Percentiles rank a stretch among this genome's conserved stretches.
phyloP scores from a whole-genome alignment of 1,284 basidiomycete species.

The Ganoderma meredithae region DNA sequence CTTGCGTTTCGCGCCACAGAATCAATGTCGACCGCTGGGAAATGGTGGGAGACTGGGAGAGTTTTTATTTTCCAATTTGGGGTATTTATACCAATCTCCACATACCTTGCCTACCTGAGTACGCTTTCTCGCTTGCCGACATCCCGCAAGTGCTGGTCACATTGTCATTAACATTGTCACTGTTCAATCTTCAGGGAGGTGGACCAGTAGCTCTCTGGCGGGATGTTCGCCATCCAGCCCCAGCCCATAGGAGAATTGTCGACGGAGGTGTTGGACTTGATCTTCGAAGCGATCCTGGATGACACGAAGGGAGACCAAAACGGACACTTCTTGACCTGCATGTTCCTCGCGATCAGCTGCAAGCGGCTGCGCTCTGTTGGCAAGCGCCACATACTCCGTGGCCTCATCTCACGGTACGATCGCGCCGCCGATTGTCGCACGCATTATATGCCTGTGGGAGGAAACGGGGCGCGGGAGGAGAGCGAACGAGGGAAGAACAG shows the following conservation, averaged over 20 bases:
- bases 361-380: conserved; percentile 16
- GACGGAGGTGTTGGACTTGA: neutral
- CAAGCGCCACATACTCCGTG: conserved; percentile 9
- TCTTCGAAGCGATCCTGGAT: neutral
- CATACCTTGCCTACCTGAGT: neutral
- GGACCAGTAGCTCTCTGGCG: neutral
- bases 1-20: neutral
- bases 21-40: neutral
- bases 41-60: neutral
- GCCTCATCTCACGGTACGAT: neutral
- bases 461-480: too few relatives aligned
- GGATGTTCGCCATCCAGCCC: neutral
- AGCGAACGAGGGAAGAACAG: too few relatives aligned
- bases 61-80: neutral
- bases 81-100: neutral
- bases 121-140: neutral
- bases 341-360: conserved; percentile 10
- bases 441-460: too few relatives aligned
- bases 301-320: neutral
- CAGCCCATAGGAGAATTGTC: conserved; percentile 1
- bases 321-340: neutral
- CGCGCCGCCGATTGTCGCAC: conserved; percentile 22
- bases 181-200: neutral
- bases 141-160: neutral
- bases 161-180: neutral